Conservation (phyloP, 495 filamentous ascomycete species). For the Annulohypoxylon stygium region DNA sequence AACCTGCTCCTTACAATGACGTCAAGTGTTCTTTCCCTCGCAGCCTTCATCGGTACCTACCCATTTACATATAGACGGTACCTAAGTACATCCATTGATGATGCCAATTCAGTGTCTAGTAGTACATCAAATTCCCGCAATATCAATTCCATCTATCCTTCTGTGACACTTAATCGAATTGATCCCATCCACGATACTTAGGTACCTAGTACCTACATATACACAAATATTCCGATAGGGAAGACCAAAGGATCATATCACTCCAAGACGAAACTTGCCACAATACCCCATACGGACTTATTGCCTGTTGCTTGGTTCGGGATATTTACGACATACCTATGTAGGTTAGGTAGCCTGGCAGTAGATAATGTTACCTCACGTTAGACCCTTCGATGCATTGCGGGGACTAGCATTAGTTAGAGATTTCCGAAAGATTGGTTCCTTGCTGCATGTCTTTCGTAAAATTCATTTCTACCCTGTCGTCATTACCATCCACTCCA, state of each 20-base stretch:
- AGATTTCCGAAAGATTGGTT: conserved; percentile 35
- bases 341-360: not conserved
- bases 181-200: not conserved
- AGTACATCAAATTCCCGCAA: not conserved
- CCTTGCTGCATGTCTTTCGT: conserved; percentile 32
- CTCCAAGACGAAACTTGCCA: not conserved
- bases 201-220: not conserved
- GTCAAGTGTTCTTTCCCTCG: conserved; percentile 5
- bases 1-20: conserved; percentile 7
- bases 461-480: conserved; percentile 7
- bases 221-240: not conserved
- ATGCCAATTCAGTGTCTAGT: not conserved
- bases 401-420: conserved; percentile 39
- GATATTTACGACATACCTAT: not conserved
- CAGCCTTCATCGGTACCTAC: not conserved
- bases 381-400: conserved; percentile 18
- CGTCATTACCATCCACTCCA: conserved; percentile 20
- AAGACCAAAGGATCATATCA: not conserved
- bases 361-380: conserved; percentile 12
- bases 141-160: not conserved
- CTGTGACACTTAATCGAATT: not conserved
- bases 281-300: not conserved
- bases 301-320: not conserved
- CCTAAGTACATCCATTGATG: not conserved
- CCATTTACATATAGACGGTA: not conserved